Conservation (phyloP, 306 rosid genomes). For the Psophocarpus tetragonolobus region DNA sequence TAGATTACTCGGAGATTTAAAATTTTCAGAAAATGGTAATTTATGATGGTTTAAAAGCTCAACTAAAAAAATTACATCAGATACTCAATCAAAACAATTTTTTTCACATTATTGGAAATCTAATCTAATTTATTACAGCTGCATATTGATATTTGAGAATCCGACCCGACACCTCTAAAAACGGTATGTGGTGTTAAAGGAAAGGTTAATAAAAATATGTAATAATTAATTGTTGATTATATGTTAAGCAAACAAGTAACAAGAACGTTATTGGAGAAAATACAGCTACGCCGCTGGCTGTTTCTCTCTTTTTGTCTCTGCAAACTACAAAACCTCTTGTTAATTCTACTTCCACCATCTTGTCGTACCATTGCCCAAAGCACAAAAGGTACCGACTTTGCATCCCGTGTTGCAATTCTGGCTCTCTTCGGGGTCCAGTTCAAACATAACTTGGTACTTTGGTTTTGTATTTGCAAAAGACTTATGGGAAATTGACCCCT, state of each 20-base stretch:
- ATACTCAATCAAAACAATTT: no score
- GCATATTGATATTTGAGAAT: no score
- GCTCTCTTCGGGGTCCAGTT: neutral
- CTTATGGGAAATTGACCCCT: neutral
- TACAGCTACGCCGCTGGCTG: constrained; percentile 33
- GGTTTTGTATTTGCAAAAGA: neutral
- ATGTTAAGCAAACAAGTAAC: neutral
- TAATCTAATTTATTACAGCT: no score
- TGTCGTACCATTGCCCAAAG: constrained; percentile 19
- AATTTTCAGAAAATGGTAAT: no score
- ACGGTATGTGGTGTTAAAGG: no score
- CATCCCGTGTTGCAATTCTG: neutral
- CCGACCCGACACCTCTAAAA: no score
- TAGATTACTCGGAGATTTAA: no score
- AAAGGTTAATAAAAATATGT: no score
- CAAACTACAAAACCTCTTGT: constrained; percentile 22
- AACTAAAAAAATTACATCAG: no score
- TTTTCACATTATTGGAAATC: no score
- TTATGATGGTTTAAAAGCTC: no score
- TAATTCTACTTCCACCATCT: constrained; percentile 21
- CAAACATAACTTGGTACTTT: constrained; percentile 11
- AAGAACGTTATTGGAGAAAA: neutral
- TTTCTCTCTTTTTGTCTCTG: constrained; percentile 7
- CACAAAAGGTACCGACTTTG: constrained; percentile 37
- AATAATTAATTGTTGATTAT: neutral